Conservation (phyloP, 192 early-diverging fungal species). For the Coemansia biformis region DNA sequence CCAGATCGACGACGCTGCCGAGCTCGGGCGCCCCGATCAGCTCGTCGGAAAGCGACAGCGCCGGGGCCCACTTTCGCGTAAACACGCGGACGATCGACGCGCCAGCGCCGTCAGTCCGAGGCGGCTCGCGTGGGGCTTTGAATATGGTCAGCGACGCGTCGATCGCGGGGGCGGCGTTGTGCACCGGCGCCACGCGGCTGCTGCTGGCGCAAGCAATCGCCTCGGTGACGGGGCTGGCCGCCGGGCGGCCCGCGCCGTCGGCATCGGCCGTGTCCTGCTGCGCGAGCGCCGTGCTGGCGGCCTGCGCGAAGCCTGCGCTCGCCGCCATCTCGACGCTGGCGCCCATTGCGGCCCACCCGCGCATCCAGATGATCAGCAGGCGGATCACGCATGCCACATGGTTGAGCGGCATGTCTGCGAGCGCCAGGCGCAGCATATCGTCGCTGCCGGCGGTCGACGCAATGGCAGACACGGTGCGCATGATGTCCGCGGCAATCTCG, state of each 20-base stretch:
- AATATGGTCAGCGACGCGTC: slow-evolving; percentile 34
- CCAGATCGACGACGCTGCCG: slow-evolving; percentile 29
- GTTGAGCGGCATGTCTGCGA: slow-evolving; percentile 25
- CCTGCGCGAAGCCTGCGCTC: slow-evolving; percentile 27
- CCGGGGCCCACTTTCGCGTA: slow-evolving; percentile 42
- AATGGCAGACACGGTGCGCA: slow-evolving; percentile 27
- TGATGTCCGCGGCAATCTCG: slow-evolving; percentile 16
- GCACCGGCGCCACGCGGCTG: background rate
- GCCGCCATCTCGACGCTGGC: slow-evolving; percentile 44
- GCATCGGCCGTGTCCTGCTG: background rate
- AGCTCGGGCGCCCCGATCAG: slow-evolving; percentile 34
- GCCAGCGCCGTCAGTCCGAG: background rate
- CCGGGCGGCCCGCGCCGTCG: background rate
- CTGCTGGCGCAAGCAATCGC: slow-evolving; percentile 10
- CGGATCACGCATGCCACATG: slow-evolving; percentile 40
- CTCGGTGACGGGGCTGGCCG: background rate
- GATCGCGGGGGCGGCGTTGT: slow-evolving; percentile 25
- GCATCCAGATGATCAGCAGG: slow-evolving; percentile 35
- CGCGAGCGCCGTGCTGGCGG: background rate
- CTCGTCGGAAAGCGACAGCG: slow-evolving; percentile 18
- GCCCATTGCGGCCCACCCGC: slow-evolving; percentile 27
- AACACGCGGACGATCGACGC: slow-evolving; percentile 23
- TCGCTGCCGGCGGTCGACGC: slow-evolving; percentile 21
- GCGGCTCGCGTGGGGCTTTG: slow-evolving; percentile 4
- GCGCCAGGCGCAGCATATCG: slow-evolving; percentile 35